Evolutionary conservation across 805 yeast genomes (phyloP).

Genomic region (Candida tibetensis): DNA sequence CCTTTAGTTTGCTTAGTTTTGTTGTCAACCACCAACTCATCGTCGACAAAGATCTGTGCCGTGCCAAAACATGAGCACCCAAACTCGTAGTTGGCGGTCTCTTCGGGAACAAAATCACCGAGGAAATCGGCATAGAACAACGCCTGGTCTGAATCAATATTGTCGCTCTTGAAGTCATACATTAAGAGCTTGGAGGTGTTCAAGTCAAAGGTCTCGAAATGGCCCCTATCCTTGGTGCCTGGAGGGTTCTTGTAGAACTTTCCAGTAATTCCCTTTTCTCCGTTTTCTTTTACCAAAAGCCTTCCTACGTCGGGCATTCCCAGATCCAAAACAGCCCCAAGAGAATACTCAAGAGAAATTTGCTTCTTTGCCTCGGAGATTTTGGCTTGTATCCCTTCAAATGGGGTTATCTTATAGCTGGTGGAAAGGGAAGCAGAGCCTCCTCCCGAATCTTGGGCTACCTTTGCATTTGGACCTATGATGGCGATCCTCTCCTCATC

Average conservation of each 20-base stretch:
- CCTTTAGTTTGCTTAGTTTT: constrained; percentile 51
- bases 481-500: constrained; percentile 41
- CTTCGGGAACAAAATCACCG: constrained; percentile 46
- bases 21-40: constrained; percentile 53
- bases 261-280: constrained; percentile 24
- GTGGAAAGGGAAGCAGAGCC: constrained; percentile 57
- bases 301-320: constrained; percentile 29
- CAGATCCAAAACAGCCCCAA: constrained; percentile 35
- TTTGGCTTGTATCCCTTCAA: constrained; percentile 40
- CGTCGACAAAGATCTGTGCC: constrained; percentile 54
- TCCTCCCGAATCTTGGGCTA: constrained; percentile 54
- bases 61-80: constrained; percentile 55
- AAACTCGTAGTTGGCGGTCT: constrained; percentile 47
- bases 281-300: constrained; percentile 18
- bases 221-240: constrained; percentile 15
- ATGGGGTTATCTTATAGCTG: constrained; percentile 48
- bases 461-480: constrained; percentile 59
- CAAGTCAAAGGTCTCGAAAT: constrained; percentile 25
- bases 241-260: constrained; percentile 26
- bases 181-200: constrained; percentile 13
- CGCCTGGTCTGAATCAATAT: constrained; percentile 16
- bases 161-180: constrained; percentile 17
- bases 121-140: constrained; percentile 45
- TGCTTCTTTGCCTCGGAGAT: constrained; percentile 24
- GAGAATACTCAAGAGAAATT: constrained; percentile 22